Conservation (phyloP, 2,329 filamentous ascomycete genomes). For the Dactylellina drechsleri region DNA sequence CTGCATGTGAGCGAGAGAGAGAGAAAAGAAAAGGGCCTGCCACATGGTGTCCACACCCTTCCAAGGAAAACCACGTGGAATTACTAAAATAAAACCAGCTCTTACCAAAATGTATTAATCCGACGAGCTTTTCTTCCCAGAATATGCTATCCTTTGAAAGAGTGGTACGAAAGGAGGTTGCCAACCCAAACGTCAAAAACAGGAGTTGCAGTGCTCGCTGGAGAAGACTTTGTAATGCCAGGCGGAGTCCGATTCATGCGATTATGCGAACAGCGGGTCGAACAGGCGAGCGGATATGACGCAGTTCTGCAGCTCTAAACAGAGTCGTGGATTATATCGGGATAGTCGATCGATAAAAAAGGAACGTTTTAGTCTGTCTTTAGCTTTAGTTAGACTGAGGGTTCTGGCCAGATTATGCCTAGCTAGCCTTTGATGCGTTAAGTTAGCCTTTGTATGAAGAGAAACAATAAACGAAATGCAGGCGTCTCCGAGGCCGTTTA, state of each 20-base stretch:
- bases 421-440: not conserved
- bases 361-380: not conserved
- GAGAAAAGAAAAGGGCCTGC: not conserved
- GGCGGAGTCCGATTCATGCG: constrained; percentile 40
- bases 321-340: constrained; percentile 17
- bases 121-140: constrained; percentile 18
- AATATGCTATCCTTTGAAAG: constrained; percentile 24
- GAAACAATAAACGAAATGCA: constrained; percentile 1
- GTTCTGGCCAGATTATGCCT: not conserved
- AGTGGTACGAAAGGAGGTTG: constrained; percentile 22
- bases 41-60: not conserved
- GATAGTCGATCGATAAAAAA: constrained; percentile 19
- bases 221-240: constrained; percentile 17
- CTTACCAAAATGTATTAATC: constrained; percentile 24
- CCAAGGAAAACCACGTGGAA: constrained; percentile 21
- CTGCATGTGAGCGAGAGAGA: constrained; percentile 1
- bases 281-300: constrained; percentile 36
- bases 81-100: constrained; percentile 40
- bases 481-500: not conserved
- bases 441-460: constrained; percentile 13
- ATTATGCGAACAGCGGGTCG: constrained; percentile 38
- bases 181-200: constrained; percentile 20
- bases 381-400: not conserved
- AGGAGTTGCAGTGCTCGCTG: constrained; percentile 2
- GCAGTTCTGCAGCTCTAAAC: constrained; percentile 24